A percentile compares a stretch with the other conserved stretches of the same genome.
These are phyloP conservation scores for Colletotrichum coccodes DNA, from an alignment of 2,329 filamentous ascomycete species.

Conservation along the genomic window DNA sequence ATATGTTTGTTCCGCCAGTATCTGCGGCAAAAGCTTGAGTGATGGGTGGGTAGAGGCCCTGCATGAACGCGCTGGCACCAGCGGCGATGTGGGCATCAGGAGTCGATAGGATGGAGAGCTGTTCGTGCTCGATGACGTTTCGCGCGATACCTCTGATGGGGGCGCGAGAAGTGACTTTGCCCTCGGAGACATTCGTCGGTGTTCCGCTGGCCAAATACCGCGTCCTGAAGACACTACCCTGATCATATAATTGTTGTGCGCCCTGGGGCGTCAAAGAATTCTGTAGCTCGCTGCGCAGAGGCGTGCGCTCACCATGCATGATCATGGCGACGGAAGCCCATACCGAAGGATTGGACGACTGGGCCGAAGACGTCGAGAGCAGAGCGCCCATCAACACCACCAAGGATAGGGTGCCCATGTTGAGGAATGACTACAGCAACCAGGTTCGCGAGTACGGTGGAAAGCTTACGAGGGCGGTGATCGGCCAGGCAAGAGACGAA, in stretches of 20 bases:
- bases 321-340: slow-evolving; percentile 62
- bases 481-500: not conserved
- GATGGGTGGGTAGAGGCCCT: slow-evolving; percentile 84
- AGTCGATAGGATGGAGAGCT: slow-evolving; percentile 54
- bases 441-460: not conserved
- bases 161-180: slow-evolving; percentile 41
- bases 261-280: slow-evolving; percentile 61
- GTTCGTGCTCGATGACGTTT: slow-evolving; percentile 58
- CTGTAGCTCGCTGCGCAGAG: slow-evolving; percentile 42
- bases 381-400: slow-evolving; percentile 37
- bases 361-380: slow-evolving; percentile 40
- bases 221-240: slow-evolving; percentile 58
- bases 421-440: not conserved
- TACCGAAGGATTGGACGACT: slow-evolving; percentile 50
- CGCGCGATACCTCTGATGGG: slow-evolving; percentile 54
- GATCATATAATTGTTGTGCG: slow-evolving; percentile 60
- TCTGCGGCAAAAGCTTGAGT: slow-evolving; percentile 49
- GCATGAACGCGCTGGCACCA: slow-evolving; percentile 81
- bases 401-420: slow-evolving; percentile 36
- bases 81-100: slow-evolving; percentile 64
- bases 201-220: slow-evolving; percentile 55
- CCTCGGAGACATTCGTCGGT: slow-evolving; percentile 37
- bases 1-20: slow-evolving; percentile 43
- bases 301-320: slow-evolving; percentile 64
- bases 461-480: not conserved